Percentiles rank a stretch among this genome's conserved stretches.
These are phyloP conservation scores for Chlorophyllum brunneum DNA, from an alignment of 768 basidiomycete species.

Conservation along the genomic window DNA sequence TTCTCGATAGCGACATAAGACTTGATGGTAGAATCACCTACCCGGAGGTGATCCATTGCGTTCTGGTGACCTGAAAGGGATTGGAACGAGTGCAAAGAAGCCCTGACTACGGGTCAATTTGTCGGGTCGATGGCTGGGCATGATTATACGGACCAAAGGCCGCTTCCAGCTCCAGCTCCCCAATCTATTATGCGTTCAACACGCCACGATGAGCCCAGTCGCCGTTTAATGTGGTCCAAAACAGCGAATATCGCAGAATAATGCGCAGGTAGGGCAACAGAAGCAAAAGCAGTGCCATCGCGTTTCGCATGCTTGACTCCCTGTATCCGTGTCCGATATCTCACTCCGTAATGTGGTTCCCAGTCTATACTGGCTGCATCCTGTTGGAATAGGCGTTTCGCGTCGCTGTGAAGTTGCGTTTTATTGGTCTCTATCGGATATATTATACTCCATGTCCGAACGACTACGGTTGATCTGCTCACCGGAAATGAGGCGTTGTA, in stretches of 20 bases:
- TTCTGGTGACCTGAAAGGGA: conserved; percentile 20
- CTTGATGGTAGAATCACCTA: conserved; percentile 48
- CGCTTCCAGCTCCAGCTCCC: conserved; percentile 81
- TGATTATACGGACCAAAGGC: conserved; percentile 60
- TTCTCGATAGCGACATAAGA: conserved; percentile 77
- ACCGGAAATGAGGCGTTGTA: conserved; percentile 69
- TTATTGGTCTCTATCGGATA: conserved; percentile 55
- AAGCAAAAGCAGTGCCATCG: conserved; percentile 82
- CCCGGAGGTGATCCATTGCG: conserved; percentile 28
- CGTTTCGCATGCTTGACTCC: conserved; percentile 55
- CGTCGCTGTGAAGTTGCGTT: conserved; percentile 61
- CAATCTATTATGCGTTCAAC: conserved; percentile 72
- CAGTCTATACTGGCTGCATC: conserved; percentile 35
- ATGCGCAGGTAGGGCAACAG: conserved; percentile 82
- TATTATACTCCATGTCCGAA: conserved; percentile 8
- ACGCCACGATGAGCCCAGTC: conserved; percentile 61
- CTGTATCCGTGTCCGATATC: conserved; percentile 60
- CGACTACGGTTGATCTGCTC: conserved; percentile 15
- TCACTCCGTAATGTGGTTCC: conserved; percentile 51
- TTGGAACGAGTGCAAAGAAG: conserved; percentile 63
- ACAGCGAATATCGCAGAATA: conserved; percentile 81
- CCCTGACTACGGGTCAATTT: conserved; percentile 42
- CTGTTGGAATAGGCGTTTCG: conserved; percentile 62
- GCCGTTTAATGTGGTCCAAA: conserved; percentile 57
- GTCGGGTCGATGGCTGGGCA: neutral